phyloP scores from a whole-genome alignment of 2,329 filamentous ascomycete genomes.

The Geosmithia morbida region DNA sequence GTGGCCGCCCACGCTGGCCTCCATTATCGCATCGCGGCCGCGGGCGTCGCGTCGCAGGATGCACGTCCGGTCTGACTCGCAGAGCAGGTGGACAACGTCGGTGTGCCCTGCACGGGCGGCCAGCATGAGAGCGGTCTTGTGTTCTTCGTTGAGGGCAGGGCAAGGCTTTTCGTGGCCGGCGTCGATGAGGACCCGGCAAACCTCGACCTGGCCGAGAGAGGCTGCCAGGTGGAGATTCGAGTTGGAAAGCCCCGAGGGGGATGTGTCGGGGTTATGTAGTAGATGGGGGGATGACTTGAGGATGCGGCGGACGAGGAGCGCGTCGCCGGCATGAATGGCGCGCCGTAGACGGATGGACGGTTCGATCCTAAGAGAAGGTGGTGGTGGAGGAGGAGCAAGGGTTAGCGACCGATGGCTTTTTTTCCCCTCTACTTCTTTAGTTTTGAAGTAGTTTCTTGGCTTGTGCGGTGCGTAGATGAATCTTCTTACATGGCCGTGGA shows the following conservation, averaged over 20 bases:
- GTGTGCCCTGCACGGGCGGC: slow-evolving; percentile 56
- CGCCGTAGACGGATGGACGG: slow-evolving; percentile 64
- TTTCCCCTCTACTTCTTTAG: no score
- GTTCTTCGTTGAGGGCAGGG: slow-evolving; percentile 63
- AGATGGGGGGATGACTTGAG: slow-evolving; percentile 55
- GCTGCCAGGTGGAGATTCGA: slow-evolving; percentile 74
- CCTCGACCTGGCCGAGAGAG: slow-evolving; percentile 52
- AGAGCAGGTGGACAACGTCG: slow-evolving; percentile 59
- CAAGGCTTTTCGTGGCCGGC: slow-evolving; percentile 60
- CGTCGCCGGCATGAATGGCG: slow-evolving; percentile 64
- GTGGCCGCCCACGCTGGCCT: slow-evolving; percentile 43
- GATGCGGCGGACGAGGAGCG: slow-evolving; percentile 60
- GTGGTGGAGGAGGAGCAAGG: not conserved
- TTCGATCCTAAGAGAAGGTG: slow-evolving; percentile 46
- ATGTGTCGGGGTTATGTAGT: slow-evolving; percentile 67
- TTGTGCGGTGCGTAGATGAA: not conserved
- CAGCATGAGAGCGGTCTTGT: slow-evolving; percentile 72
- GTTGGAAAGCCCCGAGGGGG: slow-evolving; percentile 55
- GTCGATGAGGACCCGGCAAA: slow-evolving; percentile 57
- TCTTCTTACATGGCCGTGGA: not conserved
- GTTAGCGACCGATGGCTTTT: not conserved
- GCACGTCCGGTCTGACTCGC: slow-evolving; percentile 44
- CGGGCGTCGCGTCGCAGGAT: slow-evolving; percentile 44
- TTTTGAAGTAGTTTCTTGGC: no score
- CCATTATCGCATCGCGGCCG: slow-evolving; percentile 61